Evolutionary conservation across 139 green algal genomes (phyloP), one percentile per base, ranked within the genome.

Genomic region (Chlorella sp.): DNA sequence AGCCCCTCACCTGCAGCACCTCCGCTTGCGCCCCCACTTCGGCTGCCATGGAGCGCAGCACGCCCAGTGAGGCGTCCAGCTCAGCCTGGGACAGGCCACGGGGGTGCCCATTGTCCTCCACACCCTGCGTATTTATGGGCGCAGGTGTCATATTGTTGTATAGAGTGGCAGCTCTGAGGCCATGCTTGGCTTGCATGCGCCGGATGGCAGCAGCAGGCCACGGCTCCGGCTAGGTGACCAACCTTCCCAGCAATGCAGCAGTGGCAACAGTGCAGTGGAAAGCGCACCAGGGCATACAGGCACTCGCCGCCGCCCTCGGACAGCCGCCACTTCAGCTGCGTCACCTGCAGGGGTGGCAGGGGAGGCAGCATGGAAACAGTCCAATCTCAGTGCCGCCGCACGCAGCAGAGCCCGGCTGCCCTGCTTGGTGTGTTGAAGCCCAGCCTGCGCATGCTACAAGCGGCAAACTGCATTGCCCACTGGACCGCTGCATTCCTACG

Each of bases 101-200:
- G 7, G 93, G 93, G 88, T 97, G 96, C 22, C 95, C 95, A 60
- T 97, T 93, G 85, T 98, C 95, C 80, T 97, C 92, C 26, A 98
- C 93, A 26, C 95, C 77, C 51, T 60, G 51, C 51, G 24, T 16
- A 60, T 26, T 60, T 60, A 16, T 60, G 51, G 2, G 51, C 24
- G n/a, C n/a, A n/a, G n/a, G n/a, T n/a, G n/a, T n/a, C n/a, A n/a
- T n/a, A n/a, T n/a, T n/a, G n/a, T n/a, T n/a, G n/a, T n/a, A n/a
- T n/a, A n/a, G n/a, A n/a, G n/a, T n/a, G n/a, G n/a, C n/a, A n/a
- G n/a, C n/a, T n/a, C n/a, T n/a, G n/a, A n/a, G n/a, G n/a, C n/a
- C n/a, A n/a, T n/a, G n/a, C n/a, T n/a, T n/a, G n/a, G n/a, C n/a
- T n/a, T n/a, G n/a, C n/a, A n/a, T n/a, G n/a, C n/a, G n/a, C n/a